Conservation (phyloP, 495 filamentous ascomycete genomes). For the Parachaetomium inaequale region DNA sequence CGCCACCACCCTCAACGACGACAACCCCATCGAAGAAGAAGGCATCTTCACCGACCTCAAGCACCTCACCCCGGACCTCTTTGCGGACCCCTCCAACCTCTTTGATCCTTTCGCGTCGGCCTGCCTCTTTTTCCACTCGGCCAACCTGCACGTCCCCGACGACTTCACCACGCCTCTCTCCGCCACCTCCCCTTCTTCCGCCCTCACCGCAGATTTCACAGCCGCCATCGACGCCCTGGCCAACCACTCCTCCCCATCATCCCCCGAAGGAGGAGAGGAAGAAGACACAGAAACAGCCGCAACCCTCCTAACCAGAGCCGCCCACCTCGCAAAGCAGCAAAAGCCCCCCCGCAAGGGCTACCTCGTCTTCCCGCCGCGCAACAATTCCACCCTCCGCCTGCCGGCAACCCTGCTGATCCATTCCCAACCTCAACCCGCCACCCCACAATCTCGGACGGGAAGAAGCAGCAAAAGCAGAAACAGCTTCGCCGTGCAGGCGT, state of each 20-base stretch:
- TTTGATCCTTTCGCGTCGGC: constrained; percentile 55
- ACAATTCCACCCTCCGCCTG: constrained; percentile 34
- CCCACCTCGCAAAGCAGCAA: constrained; percentile 3
- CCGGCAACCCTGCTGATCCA: constrained; percentile 39
- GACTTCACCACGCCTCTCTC: constrained; percentile 31
- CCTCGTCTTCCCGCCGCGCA: constrained; percentile 37
- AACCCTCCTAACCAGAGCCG: neutral
- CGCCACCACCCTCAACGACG: neutral
- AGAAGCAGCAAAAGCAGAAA: constrained; percentile 19
- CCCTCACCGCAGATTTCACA: neutral
- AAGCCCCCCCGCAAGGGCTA: constrained; percentile 25
- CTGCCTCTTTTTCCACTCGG: constrained; percentile 50
- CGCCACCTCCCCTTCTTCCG: neutral
- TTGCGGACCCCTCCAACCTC: constrained; percentile 37
- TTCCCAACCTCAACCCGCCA: constrained; percentile 17
- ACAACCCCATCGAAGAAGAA: constrained; percentile 11
- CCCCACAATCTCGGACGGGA: neutral
- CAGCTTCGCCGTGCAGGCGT: constrained; percentile 37
- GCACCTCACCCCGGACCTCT: constrained; percentile 34
- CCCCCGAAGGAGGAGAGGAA: neutral
- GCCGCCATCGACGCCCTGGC: constrained; percentile 13
- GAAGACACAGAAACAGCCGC: neutral
- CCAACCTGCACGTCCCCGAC: constrained; percentile 39
- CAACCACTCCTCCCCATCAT: constrained; percentile 1
- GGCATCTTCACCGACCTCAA: constrained; percentile 29